Conservation (phyloP, 2,329 filamentous ascomycete genomes). For the Alternaria triticimaculans region DNA sequence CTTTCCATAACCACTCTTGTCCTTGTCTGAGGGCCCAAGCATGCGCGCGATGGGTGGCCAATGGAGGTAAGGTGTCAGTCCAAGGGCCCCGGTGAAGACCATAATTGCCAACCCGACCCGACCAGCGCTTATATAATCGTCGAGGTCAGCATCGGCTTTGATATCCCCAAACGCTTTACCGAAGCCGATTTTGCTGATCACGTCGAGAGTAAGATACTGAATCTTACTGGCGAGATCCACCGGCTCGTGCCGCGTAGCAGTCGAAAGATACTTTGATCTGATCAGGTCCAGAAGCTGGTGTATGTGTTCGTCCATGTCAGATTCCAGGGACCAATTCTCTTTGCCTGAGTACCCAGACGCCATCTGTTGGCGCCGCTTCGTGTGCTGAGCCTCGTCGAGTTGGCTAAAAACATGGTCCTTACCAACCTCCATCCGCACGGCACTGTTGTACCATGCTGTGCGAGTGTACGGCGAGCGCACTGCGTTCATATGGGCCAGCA, state of each 20-base stretch:
- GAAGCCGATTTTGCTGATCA: slow-evolving; percentile 61
- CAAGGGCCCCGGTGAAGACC: slow-evolving; percentile 11
- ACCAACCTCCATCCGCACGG: slow-evolving; percentile 57
- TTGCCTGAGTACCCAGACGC: slow-evolving; percentile 60
- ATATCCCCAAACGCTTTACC: slow-evolving; percentile 60
- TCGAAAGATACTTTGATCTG: slow-evolving; percentile 51
- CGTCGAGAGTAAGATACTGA: slow-evolving; percentile 62
- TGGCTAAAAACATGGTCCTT: slow-evolving; percentile 60
- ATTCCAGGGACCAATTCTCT: slow-evolving; percentile 59
- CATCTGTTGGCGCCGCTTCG: slow-evolving; percentile 52
- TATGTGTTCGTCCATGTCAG: slow-evolving; percentile 56
- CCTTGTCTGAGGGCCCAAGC: slow-evolving; percentile 41
- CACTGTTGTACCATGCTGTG: slow-evolving; percentile 32
- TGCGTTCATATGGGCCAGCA: slow-evolving; percentile 52
- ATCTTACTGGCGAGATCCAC: slow-evolving; percentile 56
- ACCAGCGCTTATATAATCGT: slow-evolving; percentile 52
- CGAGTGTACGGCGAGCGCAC: slow-evolving; percentile 51
- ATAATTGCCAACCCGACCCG: slow-evolving; percentile 32
- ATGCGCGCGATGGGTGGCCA: slow-evolving; percentile 28
- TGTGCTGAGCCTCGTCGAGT: slow-evolving; percentile 56
- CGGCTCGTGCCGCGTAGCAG: slow-evolving; percentile 11
- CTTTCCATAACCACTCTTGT: slow-evolving; percentile 29
- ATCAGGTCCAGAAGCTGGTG: slow-evolving; percentile 56
- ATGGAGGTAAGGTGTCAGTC: slow-evolving; percentile 19
- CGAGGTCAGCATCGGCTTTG: slow-evolving; percentile 55